These are phyloP conservation scores for Lactarius sanguifluus DNA, from an alignment of 768 basidiomycete species.

Conservation along the genomic window DNA sequence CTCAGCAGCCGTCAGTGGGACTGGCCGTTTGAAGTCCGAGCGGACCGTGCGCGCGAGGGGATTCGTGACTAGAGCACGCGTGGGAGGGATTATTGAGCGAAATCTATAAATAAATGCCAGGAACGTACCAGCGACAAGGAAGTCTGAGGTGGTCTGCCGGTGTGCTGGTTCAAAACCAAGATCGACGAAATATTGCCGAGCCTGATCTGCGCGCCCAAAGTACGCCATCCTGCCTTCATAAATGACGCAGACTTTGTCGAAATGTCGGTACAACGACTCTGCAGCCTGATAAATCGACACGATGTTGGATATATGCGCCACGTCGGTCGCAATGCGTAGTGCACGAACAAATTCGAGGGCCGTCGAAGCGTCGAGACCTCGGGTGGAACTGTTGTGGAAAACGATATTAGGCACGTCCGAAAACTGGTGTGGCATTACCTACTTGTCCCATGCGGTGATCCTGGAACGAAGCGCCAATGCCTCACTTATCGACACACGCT, in stretches of 20 bases:
- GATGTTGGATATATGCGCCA: constrained; percentile 32
- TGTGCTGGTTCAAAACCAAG: constrained; percentile 74
- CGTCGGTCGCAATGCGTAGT: constrained; percentile 78
- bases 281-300: constrained; percentile 53
- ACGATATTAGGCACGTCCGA: not conserved
- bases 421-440: not conserved
- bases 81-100: not conserved
- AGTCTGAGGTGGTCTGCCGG: constrained; percentile 84
- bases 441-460: not conserved
- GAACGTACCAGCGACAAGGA: constrained; percentile 48
- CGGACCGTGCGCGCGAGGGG: constrained; percentile 57
- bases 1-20: constrained; percentile 57
- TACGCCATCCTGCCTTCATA: constrained; percentile 80
- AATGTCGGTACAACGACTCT: constrained; percentile 71
- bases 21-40: constrained; percentile 39
- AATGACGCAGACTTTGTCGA: constrained; percentile 87
- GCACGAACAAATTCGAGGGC: constrained; percentile 84
- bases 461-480: not conserved
- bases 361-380: constrained; percentile 82
- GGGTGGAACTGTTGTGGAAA: constrained; percentile 77
- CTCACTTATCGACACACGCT: constrained; percentile 81
- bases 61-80: constrained; percentile 50
- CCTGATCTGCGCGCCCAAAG: constrained; percentile 71
- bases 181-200: constrained; percentile 74
- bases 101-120: too few relatives aligned